These are phyloP conservation scores for Sclerotinia minor DNA, from an alignment of 2,329 filamentous ascomycete genomes.

Conservation along the genomic window DNA sequence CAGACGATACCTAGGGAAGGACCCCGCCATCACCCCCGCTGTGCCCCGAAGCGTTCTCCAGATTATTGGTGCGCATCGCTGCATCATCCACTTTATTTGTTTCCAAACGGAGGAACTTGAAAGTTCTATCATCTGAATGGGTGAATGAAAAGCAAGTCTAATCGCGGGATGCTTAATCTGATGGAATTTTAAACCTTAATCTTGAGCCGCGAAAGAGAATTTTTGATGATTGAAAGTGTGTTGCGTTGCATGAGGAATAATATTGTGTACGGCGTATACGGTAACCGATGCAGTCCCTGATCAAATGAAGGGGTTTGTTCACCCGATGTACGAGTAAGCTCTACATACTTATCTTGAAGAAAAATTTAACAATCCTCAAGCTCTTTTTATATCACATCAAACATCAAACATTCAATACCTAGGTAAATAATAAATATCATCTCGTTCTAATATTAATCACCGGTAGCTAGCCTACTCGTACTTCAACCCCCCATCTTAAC, in stretches of 20 bases:
- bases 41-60: slow-evolving; percentile 17
- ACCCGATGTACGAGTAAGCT: background rate
- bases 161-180: background rate
- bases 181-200: background rate
- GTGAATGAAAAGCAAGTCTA: slow-evolving; percentile 3
- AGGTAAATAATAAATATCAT: background rate
- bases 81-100: slow-evolving; percentile 14
- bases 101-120: slow-evolving; percentile 9
- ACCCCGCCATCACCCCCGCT: slow-evolving; percentile 18
- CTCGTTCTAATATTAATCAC: background rate
- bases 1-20: slow-evolving; percentile 16
- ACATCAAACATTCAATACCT: no score
- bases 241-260: background rate
- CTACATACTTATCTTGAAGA: background rate
- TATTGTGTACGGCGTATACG: background rate
- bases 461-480: no score
- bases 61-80: slow-evolving; percentile 20
- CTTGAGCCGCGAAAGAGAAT: background rate
- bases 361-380: background rate
- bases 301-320: background rate
- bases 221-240: background rate
- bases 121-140: background rate
- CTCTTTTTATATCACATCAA: background rate
- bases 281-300: background rate
- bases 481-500: no score